phyloP scores from a whole-genome alignment of 2,329 filamentous ascomycete species.

The Ustilaginoidea virens region DNA sequence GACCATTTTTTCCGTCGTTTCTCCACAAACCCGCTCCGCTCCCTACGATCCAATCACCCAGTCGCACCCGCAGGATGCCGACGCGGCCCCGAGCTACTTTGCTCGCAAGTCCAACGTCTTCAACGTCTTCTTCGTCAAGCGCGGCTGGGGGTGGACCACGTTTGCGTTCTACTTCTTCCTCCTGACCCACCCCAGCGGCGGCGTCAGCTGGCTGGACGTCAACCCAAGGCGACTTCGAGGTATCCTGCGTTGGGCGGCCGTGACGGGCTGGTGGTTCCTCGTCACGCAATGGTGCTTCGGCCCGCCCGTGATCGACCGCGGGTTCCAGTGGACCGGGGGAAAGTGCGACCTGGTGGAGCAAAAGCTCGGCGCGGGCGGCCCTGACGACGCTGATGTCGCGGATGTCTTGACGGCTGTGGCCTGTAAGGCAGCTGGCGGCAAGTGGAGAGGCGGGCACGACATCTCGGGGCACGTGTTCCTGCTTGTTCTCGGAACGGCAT shows the following conservation, averaged over 20 bases:
- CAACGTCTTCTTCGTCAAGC: constrained; percentile 88
- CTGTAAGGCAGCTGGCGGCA: constrained; percentile 69
- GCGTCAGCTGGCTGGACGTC: constrained; percentile 10
- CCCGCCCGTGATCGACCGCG: constrained; percentile 73
- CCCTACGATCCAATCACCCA: constrained; percentile 48
- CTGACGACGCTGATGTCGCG: constrained; percentile 27
- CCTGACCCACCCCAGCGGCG: constrained; percentile 46
- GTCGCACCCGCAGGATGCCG: constrained; percentile 41
- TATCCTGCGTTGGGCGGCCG: constrained; percentile 48
- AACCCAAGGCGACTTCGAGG: constrained; percentile 35
- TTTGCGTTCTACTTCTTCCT: constrained; percentile 56
- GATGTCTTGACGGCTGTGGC: constrained; percentile 56
- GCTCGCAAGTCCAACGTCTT: constrained; percentile 86
- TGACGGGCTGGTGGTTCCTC: constrained; percentile 68
- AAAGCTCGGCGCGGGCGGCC: constrained; percentile 29
- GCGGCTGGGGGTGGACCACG: constrained; percentile 86
- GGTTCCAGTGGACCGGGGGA: constrained; percentile 79
- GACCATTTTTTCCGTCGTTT: constrained; percentile 63
- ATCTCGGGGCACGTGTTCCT: constrained; percentile 93
- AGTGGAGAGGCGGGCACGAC: constrained; percentile 89
- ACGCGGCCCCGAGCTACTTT: constrained; percentile 65
- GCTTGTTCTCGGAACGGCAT: constrained; percentile 68
- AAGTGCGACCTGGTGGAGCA: constrained; percentile 50
- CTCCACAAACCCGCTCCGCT: constrained; percentile 50
- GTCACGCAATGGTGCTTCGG: constrained; percentile 98